Base-by-base conservation (phyloP, 1,139 yeast species). In the Lodderomyces theae region DNA sequence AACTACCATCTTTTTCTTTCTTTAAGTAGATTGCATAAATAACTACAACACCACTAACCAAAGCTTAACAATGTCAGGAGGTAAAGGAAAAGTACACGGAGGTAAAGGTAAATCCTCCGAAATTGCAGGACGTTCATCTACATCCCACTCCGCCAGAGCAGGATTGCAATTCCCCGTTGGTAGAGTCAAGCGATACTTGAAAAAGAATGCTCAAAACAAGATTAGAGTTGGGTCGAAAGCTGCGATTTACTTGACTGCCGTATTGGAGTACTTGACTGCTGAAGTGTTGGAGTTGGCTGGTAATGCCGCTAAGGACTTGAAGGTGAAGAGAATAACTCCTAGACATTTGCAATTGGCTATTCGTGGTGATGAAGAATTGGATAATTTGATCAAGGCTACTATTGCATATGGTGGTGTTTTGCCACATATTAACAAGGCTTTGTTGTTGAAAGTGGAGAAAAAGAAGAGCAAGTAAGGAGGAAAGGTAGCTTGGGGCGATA, bases 161-260 rank as follows among this genome's bases (percentile, higher is more conserved):
- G 98, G 98, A 21, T 76, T 92, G 60, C 97, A 88, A 64, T 92
- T 92, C 71, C 99, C 99, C 37, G 98, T 94, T 26, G 99, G 99
- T 41, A 88, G 99, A 79, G 89, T 92, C 57, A 89, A 92, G 79
- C 80, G 98, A 67, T 92, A 89, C 61, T 76, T 92, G 67, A 92
- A 92, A 74, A 83, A 77, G 63, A 84, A 82, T 48, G 96, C 96
- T 23, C 96, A 89, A 61, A 87, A 87, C 66, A 89, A 87, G 62
- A 84, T 89, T 57, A 83, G 99, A 64, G 97, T 92, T 30, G 98
- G 98, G 40, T 90, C 97, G 37, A 92, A 92, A 66, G 94, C 97
- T 38, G 97, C 98, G 51, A 92, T 92, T 52, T 92, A 90, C 67
- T 77, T 92, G 58, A 90, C 99, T 43, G 97, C 98, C 3, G 98